These are phyloP conservation scores for Boletus insuetus DNA, from an alignment of 768 basidiomycete genomes.

Conservation along the genomic window DNA sequence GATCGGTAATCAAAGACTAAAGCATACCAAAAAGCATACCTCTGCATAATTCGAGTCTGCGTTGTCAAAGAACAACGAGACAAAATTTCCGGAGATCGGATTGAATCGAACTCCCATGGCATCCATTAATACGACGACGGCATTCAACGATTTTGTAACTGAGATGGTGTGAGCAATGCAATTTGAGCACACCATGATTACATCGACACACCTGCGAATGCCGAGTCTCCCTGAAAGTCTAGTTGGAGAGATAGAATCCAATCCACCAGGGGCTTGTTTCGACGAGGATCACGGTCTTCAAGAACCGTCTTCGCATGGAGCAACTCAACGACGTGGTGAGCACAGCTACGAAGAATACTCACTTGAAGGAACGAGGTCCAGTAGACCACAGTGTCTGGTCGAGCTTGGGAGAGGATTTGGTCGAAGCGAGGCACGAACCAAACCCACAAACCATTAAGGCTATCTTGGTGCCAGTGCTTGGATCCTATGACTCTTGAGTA, in stretches of 20 bases:
- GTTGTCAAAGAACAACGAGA: constrained; percentile 69
- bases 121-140: constrained; percentile 67
- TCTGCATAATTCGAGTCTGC: constrained; percentile 84
- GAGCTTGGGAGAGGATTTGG: constrained; percentile 67
- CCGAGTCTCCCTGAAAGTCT: constrained; percentile 83
- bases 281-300: constrained; percentile 74
- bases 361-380: constrained; percentile 66
- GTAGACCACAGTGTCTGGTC: constrained; percentile 77
- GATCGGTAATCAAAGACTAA: background rate
- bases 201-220: constrained; percentile 69
- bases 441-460: constrained; percentile 58
- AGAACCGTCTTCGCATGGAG: constrained; percentile 44
- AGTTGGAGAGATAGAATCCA: constrained; percentile 76
- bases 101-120: constrained; percentile 65
- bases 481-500: constrained; percentile 47
- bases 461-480: constrained; percentile 74
- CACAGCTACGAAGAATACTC: background rate
- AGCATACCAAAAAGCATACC: constrained; percentile 37
- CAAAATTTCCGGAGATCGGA: constrained; percentile 63
- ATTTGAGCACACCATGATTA: background rate
- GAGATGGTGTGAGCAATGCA: constrained; percentile 11
- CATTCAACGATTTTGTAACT: constrained; percentile 76
- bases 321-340: constrained; percentile 2
- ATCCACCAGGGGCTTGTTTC: constrained; percentile 66
- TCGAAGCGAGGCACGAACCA: constrained; percentile 68